Conservation (phyloP, 208 protist species). For the Trypanosoma cruzi region DNA sequence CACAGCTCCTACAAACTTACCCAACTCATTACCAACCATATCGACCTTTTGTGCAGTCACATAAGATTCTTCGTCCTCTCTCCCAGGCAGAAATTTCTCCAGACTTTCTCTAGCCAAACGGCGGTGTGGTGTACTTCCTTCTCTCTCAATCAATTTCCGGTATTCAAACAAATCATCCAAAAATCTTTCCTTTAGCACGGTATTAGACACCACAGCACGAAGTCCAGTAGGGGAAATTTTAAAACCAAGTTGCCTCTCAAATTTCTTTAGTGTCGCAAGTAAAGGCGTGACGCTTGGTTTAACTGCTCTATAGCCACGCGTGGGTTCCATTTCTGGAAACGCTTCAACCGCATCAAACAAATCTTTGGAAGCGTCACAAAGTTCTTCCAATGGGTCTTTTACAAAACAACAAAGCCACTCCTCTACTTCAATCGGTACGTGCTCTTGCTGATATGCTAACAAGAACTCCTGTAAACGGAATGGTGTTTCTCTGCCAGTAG, state of each 20-base stretch:
- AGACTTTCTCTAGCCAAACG: constrained; percentile 48
- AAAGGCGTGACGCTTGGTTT: constrained; percentile 38
- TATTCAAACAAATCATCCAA: constrained; percentile 87
- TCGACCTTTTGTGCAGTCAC: constrained; percentile 14
- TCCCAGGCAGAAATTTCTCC: constrained; percentile 26
- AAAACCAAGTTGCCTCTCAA: constrained; percentile 65
- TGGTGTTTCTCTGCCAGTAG: constrained; percentile 75
- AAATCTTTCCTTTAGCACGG: constrained; percentile 47
- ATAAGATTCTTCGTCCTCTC: constrained; percentile 4
- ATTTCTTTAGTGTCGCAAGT: constrained; percentile 40
- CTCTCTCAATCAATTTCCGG: constrained; percentile 33
- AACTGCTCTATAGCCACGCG: constrained; percentile 46
- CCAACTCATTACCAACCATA: constrained; percentile 31
- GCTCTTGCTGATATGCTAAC: constrained; percentile 72
- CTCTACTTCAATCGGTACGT: constrained; percentile 88
- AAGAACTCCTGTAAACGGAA: constrained; percentile 88
- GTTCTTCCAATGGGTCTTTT: constrained; percentile 57
- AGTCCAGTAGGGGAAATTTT: constrained; percentile 58
- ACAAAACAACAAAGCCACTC: constrained; percentile 86
- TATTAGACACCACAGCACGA: constrained; percentile 43
- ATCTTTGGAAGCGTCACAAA: constrained; percentile 42
- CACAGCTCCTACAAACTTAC: constrained; percentile 43
- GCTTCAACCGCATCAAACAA: constrained; percentile 49
- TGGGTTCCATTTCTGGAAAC: constrained; percentile 33
- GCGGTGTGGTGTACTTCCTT: constrained; percentile 81